phyloP scores from a whole-genome alignment of 2,329 filamentous ascomycete genomes.

The Fusarium praegraminearum region DNA sequence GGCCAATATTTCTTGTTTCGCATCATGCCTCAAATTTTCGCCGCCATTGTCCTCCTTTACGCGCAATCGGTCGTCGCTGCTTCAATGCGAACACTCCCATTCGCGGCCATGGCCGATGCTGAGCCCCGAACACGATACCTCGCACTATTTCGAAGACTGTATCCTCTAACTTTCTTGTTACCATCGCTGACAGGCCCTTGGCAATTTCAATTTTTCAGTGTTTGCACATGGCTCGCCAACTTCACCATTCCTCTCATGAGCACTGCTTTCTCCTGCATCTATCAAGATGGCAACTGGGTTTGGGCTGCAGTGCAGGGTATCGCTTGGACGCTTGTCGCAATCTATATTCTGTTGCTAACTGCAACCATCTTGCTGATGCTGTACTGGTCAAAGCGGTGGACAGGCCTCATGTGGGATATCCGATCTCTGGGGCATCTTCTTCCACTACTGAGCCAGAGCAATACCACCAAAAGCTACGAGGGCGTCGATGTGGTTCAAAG shows the following conservation, averaged over 20 bases:
- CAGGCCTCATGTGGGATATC: slow-evolving; percentile 87
- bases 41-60: slow-evolving; percentile 78
- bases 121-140: slow-evolving; percentile 69
- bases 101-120: slow-evolving; percentile 78
- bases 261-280: slow-evolving; percentile 76
- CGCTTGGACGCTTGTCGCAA: slow-evolving; percentile 79
- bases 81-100: slow-evolving; percentile 81
- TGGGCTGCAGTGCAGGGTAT: slow-evolving; percentile 85
- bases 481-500: slow-evolving; percentile 70
- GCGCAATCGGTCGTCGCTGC: slow-evolving; percentile 79
- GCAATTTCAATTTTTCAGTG: slow-evolving; percentile 73
- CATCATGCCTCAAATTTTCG: slow-evolving; percentile 84
- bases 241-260: slow-evolving; percentile 87
- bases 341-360: slow-evolving; percentile 76
- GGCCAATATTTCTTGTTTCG: slow-evolving; percentile 86
- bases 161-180: slow-evolving; percentile 76
- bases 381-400: slow-evolving; percentile 74
- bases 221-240: slow-evolving; percentile 81
- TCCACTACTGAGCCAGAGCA: slow-evolving; percentile 82
- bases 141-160: slow-evolving; percentile 75
- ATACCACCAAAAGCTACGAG: slow-evolving; percentile 78
- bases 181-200: slow-evolving; percentile 71
- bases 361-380: slow-evolving; percentile 66
- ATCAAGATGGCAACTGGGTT: slow-evolving; percentile 71
- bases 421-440: slow-evolving; percentile 85